These are phyloP conservation scores for Myochromella boudieri DNA, from an alignment of 768 basidiomycete species.

Conservation along the genomic window DNA sequence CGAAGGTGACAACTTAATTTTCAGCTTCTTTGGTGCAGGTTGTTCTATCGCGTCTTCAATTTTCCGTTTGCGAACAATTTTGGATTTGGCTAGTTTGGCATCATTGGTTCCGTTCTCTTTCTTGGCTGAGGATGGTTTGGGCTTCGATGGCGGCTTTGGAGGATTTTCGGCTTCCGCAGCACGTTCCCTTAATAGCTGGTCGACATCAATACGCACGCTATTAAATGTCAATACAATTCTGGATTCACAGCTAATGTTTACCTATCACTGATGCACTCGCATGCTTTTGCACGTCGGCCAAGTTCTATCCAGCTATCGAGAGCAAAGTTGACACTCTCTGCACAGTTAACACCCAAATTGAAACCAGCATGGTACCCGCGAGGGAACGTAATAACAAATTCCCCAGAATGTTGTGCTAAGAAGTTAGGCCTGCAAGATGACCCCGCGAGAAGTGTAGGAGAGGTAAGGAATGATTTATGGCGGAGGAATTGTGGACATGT, in stretches of 20 bases:
- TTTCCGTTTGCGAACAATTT: constrained; percentile 40
- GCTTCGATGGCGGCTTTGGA: constrained; percentile 10
- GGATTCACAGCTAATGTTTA: constrained; percentile 25
- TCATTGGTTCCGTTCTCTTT: constrained; percentile 24
- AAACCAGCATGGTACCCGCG: constrained; percentile 96
- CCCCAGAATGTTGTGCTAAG: constrained; percentile 90
- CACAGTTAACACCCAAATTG: constrained; percentile 95
- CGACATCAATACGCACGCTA: constrained; percentile 93
- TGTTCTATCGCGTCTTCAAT: constrained; percentile 31
- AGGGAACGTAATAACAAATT: constrained; percentile 95
- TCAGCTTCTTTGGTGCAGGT: constrained; percentile 51
- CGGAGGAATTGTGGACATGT: constrained; percentile 92
- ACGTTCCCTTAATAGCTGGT: constrained; percentile 73
- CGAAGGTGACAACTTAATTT: constrained; percentile 34
- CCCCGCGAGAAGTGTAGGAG: constrained; percentile 78
- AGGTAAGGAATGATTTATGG: constrained; percentile 94
- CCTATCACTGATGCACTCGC: constrained; percentile 77
- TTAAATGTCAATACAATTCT: background rate
- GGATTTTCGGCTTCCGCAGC: constrained; percentile 43
- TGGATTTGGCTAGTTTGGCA: constrained; percentile 34
- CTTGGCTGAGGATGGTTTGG: constrained; percentile 20
- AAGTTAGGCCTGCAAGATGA: constrained; percentile 80
- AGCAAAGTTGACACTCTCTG: constrained; percentile 97
- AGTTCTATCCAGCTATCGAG: constrained; percentile 92
- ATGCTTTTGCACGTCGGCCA: constrained; percentile 77